Percentiles rank a stretch among this genome's conserved stretches.
Conservation (phyloP, 1,139 yeast genomes). For the Eremothecium cymbalariae region DNA sequence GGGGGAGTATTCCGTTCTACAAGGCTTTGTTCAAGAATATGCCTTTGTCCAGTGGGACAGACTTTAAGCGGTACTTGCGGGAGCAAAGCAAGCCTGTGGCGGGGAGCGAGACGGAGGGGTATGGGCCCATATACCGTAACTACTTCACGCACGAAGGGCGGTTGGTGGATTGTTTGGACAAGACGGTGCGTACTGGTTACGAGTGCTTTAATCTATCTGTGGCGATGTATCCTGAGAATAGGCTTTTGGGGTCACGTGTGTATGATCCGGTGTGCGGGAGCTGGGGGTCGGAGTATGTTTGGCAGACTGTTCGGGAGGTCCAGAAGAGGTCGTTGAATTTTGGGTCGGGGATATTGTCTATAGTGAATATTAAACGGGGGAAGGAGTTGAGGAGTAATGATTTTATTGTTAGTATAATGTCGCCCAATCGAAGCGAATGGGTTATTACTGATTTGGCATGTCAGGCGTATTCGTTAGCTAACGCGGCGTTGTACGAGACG, state of each 20-base stretch:
- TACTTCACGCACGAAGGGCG: slow-evolving; percentile 31
- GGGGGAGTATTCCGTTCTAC: slow-evolving; percentile 26
- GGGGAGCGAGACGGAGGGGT: slow-evolving; percentile 40
- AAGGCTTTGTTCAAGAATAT: slow-evolving; percentile 17
- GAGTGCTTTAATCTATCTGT: slow-evolving; percentile 42
- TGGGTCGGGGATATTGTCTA: slow-evolving; percentile 57
- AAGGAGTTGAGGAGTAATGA: slow-evolving; percentile 31
- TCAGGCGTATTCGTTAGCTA: slow-evolving; percentile 42
- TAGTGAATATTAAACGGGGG: slow-evolving; percentile 38
- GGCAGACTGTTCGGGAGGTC: slow-evolving; percentile 40
- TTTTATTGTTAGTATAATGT: slow-evolving; percentile 48
- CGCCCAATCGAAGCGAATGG: slow-evolving; percentile 56
- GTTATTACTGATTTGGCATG: slow-evolving; percentile 52
- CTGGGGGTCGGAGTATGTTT: slow-evolving; percentile 40
- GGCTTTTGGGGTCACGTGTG: slow-evolving; percentile 47
- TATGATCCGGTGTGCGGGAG: slow-evolving; percentile 38
- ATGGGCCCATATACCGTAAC: slow-evolving; percentile 49
- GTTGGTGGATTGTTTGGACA: slow-evolving; percentile 42
- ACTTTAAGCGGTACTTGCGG: slow-evolving; percentile 17
- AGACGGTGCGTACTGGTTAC: slow-evolving; percentile 43
- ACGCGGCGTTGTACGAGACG: slow-evolving; percentile 59
- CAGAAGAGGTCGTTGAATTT: slow-evolving; percentile 40
- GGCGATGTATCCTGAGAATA: slow-evolving; percentile 33
- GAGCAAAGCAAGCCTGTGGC: slow-evolving; percentile 40
- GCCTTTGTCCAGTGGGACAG: slow-evolving; percentile 24